Evolutionary conservation across 352 stramenopile species (phyloP).

Genomic region (Globisporangium cylindrosporum): DNA sequence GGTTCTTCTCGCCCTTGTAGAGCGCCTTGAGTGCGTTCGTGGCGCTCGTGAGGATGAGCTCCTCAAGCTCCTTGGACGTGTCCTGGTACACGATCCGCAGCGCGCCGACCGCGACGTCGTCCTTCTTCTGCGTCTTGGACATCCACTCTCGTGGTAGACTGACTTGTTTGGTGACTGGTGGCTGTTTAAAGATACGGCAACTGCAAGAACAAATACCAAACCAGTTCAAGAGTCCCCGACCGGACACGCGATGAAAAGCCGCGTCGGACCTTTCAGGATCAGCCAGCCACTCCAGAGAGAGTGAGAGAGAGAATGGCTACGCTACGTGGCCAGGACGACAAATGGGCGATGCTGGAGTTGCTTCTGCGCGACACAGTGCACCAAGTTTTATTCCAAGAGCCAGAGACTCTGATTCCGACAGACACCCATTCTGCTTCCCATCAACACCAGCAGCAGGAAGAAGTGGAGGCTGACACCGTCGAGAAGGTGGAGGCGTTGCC

Average conservation of each 20-base stretch:
- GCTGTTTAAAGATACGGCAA: not conserved
- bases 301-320: not conserved
- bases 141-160: slow-evolving; percentile 20
- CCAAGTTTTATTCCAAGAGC: slow-evolving; percentile 34
- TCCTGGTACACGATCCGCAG: slow-evolving; percentile 75
- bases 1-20: slow-evolving; percentile 84
- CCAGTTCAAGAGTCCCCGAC: not conserved
- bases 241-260: not conserved
- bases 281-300: not conserved
- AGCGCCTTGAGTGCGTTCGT: slow-evolving; percentile 79
- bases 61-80: slow-evolving; percentile 63
- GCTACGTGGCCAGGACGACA: slow-evolving; percentile 9
- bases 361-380: slow-evolving; percentile 44
- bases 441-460: not conserved
- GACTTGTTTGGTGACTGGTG: slow-evolving; percentile 2
- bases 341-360: slow-evolving; percentile 28
- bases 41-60: slow-evolving; percentile 63
- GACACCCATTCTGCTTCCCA: not conserved
- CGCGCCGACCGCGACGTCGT: slow-evolving; percentile 63
- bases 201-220: not conserved
- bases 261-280: not conserved
- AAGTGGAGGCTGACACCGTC: not conserved
- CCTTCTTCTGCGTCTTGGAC: slow-evolving; percentile 81
- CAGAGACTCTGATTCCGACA: not conserved
- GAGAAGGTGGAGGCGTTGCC: not conserved